Evolutionary conservation across 2,329 filamentous ascomycete species (phyloP).

Genomic region (Talaromyces sp.): DNA sequence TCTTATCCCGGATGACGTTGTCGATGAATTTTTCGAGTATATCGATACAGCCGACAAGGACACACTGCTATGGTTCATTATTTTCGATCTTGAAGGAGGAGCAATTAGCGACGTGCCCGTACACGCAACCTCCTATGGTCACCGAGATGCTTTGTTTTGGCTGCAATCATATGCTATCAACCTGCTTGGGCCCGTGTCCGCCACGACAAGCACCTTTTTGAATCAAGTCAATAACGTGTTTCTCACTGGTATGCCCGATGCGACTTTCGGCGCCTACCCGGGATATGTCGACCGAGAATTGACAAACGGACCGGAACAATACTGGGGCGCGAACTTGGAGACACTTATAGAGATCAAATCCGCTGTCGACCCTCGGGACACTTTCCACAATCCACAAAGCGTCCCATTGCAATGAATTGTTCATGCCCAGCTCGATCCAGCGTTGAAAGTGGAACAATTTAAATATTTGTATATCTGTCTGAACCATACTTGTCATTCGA

Average conservation of each 20-base stretch:
- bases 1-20: slow-evolving; percentile 44
- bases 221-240: slow-evolving; percentile 47
- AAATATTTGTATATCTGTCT: not conserved
- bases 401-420: slow-evolving; percentile 19
- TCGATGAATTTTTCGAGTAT: slow-evolving; percentile 53
- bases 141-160: slow-evolving; percentile 62
- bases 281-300: slow-evolving; percentile 60
- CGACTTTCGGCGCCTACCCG: slow-evolving; percentile 53
- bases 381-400: slow-evolving; percentile 59
- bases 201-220: slow-evolving; percentile 51
- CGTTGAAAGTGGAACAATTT: too few species aligned
- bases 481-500: not conserved
- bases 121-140: slow-evolving; percentile 59
- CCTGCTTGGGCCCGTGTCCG: slow-evolving; percentile 39
- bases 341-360: slow-evolving; percentile 50
- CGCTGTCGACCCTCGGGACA: slow-evolving; percentile 50
- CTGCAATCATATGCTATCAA: slow-evolving; percentile 60
- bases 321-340: slow-evolving; percentile 55
- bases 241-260: slow-evolving; percentile 31
- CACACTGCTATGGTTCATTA: slow-evolving; percentile 57
- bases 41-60: slow-evolving; percentile 50
- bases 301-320: slow-evolving; percentile 46
- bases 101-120: slow-evolving; percentile 55
- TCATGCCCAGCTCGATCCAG: not conserved
- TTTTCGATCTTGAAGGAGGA: slow-evolving; percentile 61